phyloP scores from a whole-genome alignment of 768 basidiomycete species.

The Hydnum rufescens region DNA sequence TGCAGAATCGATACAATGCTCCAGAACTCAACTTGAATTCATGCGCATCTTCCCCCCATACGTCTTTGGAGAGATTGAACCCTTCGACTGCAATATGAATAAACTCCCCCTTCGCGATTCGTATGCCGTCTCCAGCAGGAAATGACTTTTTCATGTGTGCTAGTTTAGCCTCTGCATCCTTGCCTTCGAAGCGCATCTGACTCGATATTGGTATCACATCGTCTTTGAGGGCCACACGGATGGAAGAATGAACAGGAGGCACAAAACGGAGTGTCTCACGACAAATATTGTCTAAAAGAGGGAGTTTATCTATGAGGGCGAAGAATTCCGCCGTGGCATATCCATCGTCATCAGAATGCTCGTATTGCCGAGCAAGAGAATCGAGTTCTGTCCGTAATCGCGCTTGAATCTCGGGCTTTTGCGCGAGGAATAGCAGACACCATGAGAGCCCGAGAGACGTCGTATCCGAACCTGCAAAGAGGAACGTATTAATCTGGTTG shows the following conservation, averaged over 20 bases:
- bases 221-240: conserved; percentile 29
- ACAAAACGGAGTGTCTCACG: conserved; percentile 60
- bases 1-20: not conserved
- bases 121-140: conserved; percentile 23
- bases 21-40: conserved; percentile 38
- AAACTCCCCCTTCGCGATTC: conserved; percentile 49
- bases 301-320: conserved; percentile 34
- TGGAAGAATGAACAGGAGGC: conserved; percentile 63
- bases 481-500: conserved; percentile 70
- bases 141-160: conserved; percentile 36
- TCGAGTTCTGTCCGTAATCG: conserved; percentile 53
- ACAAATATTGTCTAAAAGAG: conserved; percentile 55
- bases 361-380: conserved; percentile 12
- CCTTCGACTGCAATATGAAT: conserved; percentile 66
- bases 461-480: conserved; percentile 82
- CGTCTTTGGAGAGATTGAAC: conserved; percentile 52
- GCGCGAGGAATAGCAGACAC: conserved; percentile 58
- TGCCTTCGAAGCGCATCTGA: not conserved
- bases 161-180: conserved; percentile 19
- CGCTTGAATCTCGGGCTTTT: conserved; percentile 43
- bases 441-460: conserved; percentile 69
- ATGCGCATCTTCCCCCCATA: conserved; percentile 74
- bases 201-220: conserved; percentile 7
- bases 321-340: conserved; percentile 24
- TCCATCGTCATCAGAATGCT: conserved; percentile 18